Evolutionary conservation across 2,329 filamentous ascomycete species (phyloP).

Genomic region (Ophiocordyceps sinensis): DNA sequence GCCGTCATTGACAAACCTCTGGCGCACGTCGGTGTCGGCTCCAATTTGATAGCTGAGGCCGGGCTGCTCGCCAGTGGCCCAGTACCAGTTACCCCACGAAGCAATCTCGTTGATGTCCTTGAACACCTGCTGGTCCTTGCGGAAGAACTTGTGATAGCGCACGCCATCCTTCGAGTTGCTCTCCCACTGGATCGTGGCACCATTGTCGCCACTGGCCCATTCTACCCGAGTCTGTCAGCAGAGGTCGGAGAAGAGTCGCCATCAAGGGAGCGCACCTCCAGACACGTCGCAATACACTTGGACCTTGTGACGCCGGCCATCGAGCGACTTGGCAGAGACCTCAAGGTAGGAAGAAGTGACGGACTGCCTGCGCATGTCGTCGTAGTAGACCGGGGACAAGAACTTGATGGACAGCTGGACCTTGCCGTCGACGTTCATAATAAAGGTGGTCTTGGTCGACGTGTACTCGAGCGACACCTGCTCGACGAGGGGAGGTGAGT

Average conservation of each 20-base stretch:
- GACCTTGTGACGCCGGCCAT: conserved; percentile 48
- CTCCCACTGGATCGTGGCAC: conserved; percentile 46
- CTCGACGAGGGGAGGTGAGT: conserved; percentile 30
- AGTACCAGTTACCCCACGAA: conserved; percentile 72
- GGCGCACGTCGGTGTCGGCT: conserved; percentile 48
- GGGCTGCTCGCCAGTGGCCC: conserved; percentile 43
- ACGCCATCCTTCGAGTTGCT: conserved; percentile 34
- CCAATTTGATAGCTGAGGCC: conserved; percentile 57
- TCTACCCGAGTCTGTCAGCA: conserved; percentile 28
- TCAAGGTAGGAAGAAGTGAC: conserved; percentile 57
- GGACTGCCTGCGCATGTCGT: conserved; percentile 53
- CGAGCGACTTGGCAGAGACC: conserved; percentile 45
- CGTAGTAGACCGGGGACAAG: conserved; percentile 52
- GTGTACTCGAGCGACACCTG: conserved; percentile 57
- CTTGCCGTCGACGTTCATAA: conserved; percentile 45
- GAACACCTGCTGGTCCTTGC: conserved; percentile 47
- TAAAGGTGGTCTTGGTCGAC: conserved; percentile 57
- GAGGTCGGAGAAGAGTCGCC: conserved; percentile 27
- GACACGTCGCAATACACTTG: conserved; percentile 62
- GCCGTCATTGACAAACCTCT: conserved; percentile 48
- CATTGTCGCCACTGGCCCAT: conserved; percentile 52
- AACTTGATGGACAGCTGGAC: conserved; percentile 56
- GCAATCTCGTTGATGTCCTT: conserved; percentile 55
- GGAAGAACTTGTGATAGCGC: conserved; percentile 49
- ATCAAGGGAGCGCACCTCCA: conserved; percentile 6